Evolutionary conservation across 2,329 filamentous ascomycete genomes (phyloP).

Genomic region (Orbilia brochopaga): DNA sequence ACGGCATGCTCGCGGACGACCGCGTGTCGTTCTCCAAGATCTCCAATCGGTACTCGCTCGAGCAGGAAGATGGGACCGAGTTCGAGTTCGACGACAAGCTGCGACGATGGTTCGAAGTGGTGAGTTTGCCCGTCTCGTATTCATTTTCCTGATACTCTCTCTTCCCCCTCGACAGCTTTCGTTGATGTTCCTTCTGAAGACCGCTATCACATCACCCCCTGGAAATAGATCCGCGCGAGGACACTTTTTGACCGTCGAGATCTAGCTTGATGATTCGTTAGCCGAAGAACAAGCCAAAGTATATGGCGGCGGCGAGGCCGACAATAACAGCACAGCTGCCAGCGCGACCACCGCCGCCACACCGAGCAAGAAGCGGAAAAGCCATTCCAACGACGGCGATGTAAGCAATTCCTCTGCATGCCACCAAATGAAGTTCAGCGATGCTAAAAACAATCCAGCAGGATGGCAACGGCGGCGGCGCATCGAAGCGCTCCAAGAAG

Average conservation of each 20-base stretch:
- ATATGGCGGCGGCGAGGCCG: conserved; percentile 65
- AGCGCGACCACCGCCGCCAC: conserved; percentile 57
- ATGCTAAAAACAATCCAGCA: conserved; percentile 15
- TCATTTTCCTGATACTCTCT: background rate
- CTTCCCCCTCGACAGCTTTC: conserved; percentile 33
- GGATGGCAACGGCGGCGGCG: conserved; percentile 58
- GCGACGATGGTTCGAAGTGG: conserved; percentile 76
- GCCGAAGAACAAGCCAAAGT: conserved; percentile 68
- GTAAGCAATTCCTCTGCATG: conserved; percentile 58
- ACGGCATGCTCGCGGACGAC: conserved; percentile 76
- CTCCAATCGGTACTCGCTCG: conserved; percentile 80
- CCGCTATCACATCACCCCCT: conserved; percentile 11
- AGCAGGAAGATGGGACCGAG: conserved; percentile 82
- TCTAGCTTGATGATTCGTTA: conserved; percentile 67
- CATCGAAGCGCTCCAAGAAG: conserved; percentile 59
- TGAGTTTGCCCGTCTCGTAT: conserved; percentile 56
- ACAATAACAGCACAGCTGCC: conserved; percentile 32
- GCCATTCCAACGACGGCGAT: conserved; percentile 57
- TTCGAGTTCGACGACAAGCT: conserved; percentile 77
- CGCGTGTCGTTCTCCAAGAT: conserved; percentile 86
- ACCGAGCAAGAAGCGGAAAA: conserved; percentile 63
- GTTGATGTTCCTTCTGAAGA: conserved; percentile 38
- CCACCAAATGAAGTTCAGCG: conserved; percentile 31
- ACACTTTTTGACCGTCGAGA: conserved; percentile 39
- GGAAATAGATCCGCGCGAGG: conserved; percentile 2